Percentiles rank a stretch among this genome's conserved stretches.
phyloP scores from a whole-genome alignment of 2,329 filamentous ascomycete genomes.

The Venturia oleaginea region DNA sequence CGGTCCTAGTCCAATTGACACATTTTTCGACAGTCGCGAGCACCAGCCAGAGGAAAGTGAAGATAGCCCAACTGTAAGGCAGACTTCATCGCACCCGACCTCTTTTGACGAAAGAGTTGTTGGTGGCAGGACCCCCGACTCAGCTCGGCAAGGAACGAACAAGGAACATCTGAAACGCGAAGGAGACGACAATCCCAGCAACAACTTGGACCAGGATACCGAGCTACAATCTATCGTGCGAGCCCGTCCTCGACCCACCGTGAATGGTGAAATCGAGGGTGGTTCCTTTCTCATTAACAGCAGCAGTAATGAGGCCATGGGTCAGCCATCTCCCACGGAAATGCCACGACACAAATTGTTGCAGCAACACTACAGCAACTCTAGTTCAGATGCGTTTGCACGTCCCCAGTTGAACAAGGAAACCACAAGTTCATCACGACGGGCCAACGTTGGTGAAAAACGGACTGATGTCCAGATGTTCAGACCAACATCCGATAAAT shows the following conservation, averaged over 20 bases:
- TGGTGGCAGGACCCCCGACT: slow-evolving; percentile 1
- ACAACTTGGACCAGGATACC: slow-evolving; percentile 19
- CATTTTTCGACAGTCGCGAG: slow-evolving; percentile 12
- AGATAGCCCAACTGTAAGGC: background rate
- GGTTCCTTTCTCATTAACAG: slow-evolving; percentile 45
- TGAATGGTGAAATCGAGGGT: slow-evolving; percentile 23
- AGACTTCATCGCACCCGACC: background rate
- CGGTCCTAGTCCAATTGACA: slow-evolving; percentile 9
- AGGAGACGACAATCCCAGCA: slow-evolving; percentile 13
- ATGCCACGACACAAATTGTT: background rate
- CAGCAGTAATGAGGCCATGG: slow-evolving; percentile 40
- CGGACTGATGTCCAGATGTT: slow-evolving; percentile 22
- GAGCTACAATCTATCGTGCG: background rate
- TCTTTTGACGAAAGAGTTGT: background rate
- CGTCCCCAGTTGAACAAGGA: background rate
- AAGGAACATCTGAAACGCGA: slow-evolving; percentile 16
- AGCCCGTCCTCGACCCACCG: background rate
- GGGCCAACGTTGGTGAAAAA: slow-evolving; percentile 21
- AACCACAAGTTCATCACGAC: slow-evolving; percentile 16
- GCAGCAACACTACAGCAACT: background rate
- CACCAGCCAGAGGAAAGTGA: slow-evolving; percentile 4
- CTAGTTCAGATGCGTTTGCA: background rate
- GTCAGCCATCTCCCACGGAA: slow-evolving; percentile 1
- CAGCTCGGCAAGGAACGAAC: background rate
- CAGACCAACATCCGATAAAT: slow-evolving; percentile 14